Evolutionary conservation across 495 filamentous ascomycete species (phyloP).

Genomic region (Penicillium riverlandense): DNA sequence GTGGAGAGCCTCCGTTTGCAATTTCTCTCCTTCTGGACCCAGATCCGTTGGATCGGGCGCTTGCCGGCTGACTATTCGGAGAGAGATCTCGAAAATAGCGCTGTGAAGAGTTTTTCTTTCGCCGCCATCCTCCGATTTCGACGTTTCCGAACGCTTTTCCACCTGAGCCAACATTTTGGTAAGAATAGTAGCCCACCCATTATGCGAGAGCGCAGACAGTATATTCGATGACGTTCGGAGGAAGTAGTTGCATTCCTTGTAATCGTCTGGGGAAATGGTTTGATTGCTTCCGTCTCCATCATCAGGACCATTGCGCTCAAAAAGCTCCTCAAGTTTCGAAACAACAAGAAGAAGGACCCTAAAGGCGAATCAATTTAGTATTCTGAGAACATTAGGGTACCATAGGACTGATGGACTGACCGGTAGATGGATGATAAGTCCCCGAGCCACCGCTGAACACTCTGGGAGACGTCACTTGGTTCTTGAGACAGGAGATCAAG

Average conservation of each 20-base stretch:
- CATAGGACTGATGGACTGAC: constrained; percentile 13
- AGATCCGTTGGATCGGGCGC: constrained; percentile 2
- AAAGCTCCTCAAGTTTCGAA: constrained; percentile 30
- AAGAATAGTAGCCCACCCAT: constrained; percentile 34
- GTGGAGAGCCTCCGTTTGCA: constrained; percentile 64
- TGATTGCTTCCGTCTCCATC: constrained; percentile 9
- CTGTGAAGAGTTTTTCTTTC: constrained; percentile 31
- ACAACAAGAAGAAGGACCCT: constrained; percentile 37
- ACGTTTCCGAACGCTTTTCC: constrained; percentile 23
- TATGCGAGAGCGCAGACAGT: constrained; percentile 41
- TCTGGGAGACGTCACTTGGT: constrained; percentile 64
- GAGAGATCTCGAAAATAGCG: constrained; percentile 27
- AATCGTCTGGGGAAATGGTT: constrained; percentile 47
- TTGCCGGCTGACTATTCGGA: constrained; percentile 25
- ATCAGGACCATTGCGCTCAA: constrained; percentile 16
- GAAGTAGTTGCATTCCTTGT: constrained; percentile 72
- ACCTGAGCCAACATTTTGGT: constrained; percentile 22
- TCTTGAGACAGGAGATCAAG: constrained; percentile 73
- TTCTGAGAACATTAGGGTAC: background rate
- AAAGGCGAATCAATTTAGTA: constrained; percentile 8
- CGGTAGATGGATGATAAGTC: constrained; percentile 49
- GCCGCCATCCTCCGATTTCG: constrained; percentile 15
- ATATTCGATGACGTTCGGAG: constrained; percentile 67
- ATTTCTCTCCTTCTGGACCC: constrained; percentile 23
- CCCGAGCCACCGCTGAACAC: constrained; percentile 75